Percentiles rank a stretch among this genome's conserved stretches.
Conservation (phyloP, 345 rosid genomes). For the Rhodomyrtus tomentosa region DNA sequence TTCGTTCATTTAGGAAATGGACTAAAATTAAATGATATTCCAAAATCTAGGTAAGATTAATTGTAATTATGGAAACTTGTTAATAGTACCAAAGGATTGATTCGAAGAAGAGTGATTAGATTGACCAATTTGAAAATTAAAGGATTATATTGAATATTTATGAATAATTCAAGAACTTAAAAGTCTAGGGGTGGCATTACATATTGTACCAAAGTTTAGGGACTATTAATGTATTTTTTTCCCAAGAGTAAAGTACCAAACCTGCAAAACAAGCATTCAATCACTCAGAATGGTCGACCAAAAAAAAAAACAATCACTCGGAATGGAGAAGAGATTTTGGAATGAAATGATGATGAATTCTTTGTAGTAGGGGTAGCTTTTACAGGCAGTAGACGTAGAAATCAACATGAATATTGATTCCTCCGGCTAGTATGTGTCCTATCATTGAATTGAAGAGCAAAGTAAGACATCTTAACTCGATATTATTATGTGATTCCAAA, state of each 20-base stretch:
- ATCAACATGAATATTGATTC: background rate
- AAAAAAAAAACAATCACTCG: background rate
- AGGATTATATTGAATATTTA: too few relatives aligned
- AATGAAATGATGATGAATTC: background rate
- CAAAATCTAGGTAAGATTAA: too few relatives aligned
- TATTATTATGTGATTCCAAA: background rate
- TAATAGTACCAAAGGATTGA: too few relatives aligned
- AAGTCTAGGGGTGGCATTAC: background rate
- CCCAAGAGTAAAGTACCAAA: background rate
- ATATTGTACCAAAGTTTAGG: background rate
- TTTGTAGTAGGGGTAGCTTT: background rate
- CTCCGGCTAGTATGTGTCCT: background rate
- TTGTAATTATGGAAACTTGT: too few relatives aligned
- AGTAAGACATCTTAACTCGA: background rate
- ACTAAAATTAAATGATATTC: too few relatives aligned
- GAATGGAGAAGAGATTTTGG: background rate
- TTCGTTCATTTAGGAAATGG: too few relatives aligned
- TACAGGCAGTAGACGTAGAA: background rate
- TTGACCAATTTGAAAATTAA: too few relatives aligned
- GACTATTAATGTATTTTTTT: background rate
- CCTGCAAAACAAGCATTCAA: background rate
- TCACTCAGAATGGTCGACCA: too few relatives aligned
- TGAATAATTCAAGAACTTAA: too few relatives aligned
- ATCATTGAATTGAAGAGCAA: background rate
- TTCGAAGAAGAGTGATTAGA: too few relatives aligned